phyloP scores from a whole-genome alignment of 179 eudicot species.

The Monotropa hypopitys region DNA sequence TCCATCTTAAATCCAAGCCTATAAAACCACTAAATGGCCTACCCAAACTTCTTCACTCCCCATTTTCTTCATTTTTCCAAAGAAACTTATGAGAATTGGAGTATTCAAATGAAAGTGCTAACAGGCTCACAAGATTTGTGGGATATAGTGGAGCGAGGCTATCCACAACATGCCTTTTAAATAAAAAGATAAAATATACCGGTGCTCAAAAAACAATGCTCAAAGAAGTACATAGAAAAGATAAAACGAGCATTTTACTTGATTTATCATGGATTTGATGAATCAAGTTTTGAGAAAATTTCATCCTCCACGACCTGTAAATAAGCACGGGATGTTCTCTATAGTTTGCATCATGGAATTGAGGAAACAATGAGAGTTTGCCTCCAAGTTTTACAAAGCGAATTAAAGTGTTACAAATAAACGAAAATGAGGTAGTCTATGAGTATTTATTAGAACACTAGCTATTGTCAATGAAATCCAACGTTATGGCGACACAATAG shows the following conservation, averaged over 20 bases:
- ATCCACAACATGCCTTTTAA: neutral
- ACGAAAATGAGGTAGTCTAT: neutral
- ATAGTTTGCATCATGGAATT: neutral
- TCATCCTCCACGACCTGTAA: neutral
- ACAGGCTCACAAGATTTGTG: too few relatives aligned
- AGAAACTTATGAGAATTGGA: too few relatives aligned
- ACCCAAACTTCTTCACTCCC: too few relatives aligned
- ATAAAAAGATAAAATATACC: neutral
- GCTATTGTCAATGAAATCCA: neutral
- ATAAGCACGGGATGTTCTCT: slow-evolving; percentile 1
- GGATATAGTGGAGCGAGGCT: neutral
- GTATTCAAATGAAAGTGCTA: too few relatives aligned
- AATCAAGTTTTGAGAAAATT: neutral
- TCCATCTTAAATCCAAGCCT: too few relatives aligned
- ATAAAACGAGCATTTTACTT: neutral
- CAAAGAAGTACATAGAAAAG: neutral
- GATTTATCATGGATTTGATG: neutral
- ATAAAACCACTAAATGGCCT: too few relatives aligned
- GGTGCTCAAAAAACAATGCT: neutral
- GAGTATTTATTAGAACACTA: neutral
- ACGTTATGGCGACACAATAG: neutral
- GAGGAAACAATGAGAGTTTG: neutral
- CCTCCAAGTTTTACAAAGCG: slow-evolving; percentile 2
- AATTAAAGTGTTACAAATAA: neutral
- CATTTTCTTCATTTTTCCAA: too few relatives aligned